Base-by-base conservation (phyloP, 106 monocot genomes). In the Dactylorhiza incarnata region DNA sequence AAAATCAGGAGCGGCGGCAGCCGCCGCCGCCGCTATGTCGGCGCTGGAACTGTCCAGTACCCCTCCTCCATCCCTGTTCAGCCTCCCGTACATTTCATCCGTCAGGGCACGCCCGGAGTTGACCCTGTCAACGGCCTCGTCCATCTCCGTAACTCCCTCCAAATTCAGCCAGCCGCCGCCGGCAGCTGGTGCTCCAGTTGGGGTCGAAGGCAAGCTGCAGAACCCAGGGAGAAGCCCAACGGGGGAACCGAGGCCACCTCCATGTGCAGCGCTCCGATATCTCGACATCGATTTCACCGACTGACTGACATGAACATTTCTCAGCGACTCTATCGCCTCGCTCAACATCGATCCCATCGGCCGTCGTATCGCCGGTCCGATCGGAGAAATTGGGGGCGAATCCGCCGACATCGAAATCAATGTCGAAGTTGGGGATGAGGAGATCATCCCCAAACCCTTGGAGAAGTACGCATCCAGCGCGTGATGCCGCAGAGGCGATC, bases 1-100 rank as follows among this genome's bases (percentile, higher is more conserved):
- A 12, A 85, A 45, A 44, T 85, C 85, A 3, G 84, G 84, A 19
- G 5, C 81, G 16, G 48, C 7, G n/a, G 22, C 44, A 0, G 15
- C 54, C 5, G 62, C 1, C 17, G 44, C 12, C 29, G 29, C 0
- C 29, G 29, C 29, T 29, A 29, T 29, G 10, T 6, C 14, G 25
- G 13, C 10, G 24, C 19, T 49, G 25, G 16, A 24, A 25, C 72
- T 14, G 1, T 7, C 20, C 74, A n/a, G n/a, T n/a, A 71, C 1
- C 12, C 50, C 15, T 2, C 11, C 15, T 2, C 11, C 63, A 22
- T 72, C 83, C 65, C 76, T 79, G 65, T 73, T 82, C 49, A 82
- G 53, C 51, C 68, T 77, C 68, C 78, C 82, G 43, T 78, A 82
- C 78, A 82, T 74, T 78, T 69, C 74, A 10, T 47, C 68, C 84